Percentiles rank a stretch among this genome's conserved stretches.
Conservation (phyloP, 345 rosid species). For the sweet orange (Citrus sinensis) region DNA sequence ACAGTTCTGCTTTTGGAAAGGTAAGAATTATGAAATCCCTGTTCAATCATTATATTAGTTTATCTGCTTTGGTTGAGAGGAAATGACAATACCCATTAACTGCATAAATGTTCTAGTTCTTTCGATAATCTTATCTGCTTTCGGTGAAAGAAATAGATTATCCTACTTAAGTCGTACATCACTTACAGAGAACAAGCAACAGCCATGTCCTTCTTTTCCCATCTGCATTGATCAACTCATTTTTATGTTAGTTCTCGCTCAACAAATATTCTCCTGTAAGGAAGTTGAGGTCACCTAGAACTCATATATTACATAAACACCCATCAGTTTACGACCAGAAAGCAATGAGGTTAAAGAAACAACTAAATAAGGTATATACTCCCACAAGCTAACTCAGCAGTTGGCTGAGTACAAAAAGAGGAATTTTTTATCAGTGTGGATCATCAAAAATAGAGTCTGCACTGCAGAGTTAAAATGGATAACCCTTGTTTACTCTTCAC, state of each 20-base stretch:
- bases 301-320: neutral
- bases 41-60: slow-evolving; percentile 1
- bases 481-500: neutral
- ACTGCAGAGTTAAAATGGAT: neutral
- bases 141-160: neutral
- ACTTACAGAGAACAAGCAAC: neutral
- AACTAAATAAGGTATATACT: neutral
- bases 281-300: neutral
- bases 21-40: slow-evolving; percentile 32
- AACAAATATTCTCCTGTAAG: neutral
- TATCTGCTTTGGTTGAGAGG: slow-evolving; percentile 1
- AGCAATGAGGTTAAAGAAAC: neutral
- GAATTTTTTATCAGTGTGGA: neutral
- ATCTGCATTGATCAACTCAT: neutral
- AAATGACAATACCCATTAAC: neutral
- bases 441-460: neutral
- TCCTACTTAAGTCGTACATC: neutral
- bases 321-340: neutral
- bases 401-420: neutral
- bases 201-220: neutral
- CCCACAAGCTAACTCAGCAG: neutral
- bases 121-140: slow-evolving; percentile 1
- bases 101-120: neutral
- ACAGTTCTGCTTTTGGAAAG: slow-evolving; percentile 88
- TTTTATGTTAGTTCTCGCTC: neutral